These are phyloP conservation scores for Venturia nashicola DNA, from an alignment of 2,329 filamentous ascomycete genomes.

Conservation along the genomic window DNA sequence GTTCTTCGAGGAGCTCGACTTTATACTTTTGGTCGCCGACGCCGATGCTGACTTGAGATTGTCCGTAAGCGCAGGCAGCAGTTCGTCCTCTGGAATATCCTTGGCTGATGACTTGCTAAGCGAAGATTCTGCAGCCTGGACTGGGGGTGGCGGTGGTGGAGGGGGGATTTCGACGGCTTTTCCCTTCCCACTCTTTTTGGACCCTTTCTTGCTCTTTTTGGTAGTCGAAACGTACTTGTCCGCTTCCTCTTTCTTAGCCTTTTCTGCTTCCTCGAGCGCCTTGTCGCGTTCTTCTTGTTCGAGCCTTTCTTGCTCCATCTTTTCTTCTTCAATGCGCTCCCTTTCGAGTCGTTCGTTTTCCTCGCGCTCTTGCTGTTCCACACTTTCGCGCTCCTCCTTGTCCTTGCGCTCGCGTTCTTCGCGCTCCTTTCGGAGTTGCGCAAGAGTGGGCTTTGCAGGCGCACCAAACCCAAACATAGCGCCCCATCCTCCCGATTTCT, in stretches of 20 bases:
- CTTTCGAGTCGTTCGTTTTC: constrained; percentile 16
- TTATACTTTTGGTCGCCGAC: constrained; percentile 4
- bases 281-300: constrained; percentile 15
- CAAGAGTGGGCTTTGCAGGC: not conserved
- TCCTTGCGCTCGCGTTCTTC: constrained; percentile 32
- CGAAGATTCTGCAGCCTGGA: constrained; percentile 13
- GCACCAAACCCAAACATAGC: constrained; percentile 3
- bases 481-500: not conserved
- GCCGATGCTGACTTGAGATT: constrained; percentile 14
- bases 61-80: constrained; percentile 18
- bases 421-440: constrained; percentile 13
- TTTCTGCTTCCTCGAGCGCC: constrained; percentile 19
- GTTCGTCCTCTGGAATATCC: constrained; percentile 30
- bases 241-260: constrained; percentile 13
- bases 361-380: constrained; percentile 18
- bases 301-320: constrained; percentile 19
- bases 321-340: constrained; percentile 19
- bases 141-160: constrained; percentile 16
- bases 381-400: constrained; percentile 26
- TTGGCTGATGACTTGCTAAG: constrained; percentile 18
- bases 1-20: constrained; percentile 27
- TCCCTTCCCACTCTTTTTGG: constrained; percentile 15
- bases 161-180: constrained; percentile 13
- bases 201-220: constrained; percentile 17
- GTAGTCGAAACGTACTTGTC: not conserved